Percentiles rank a stretch among this genome's conserved stretches.
Evolutionary conservation across 2,329 filamentous ascomycete genomes (phyloP).

Genomic region (Fonsecaea pedrosoi): DNA sequence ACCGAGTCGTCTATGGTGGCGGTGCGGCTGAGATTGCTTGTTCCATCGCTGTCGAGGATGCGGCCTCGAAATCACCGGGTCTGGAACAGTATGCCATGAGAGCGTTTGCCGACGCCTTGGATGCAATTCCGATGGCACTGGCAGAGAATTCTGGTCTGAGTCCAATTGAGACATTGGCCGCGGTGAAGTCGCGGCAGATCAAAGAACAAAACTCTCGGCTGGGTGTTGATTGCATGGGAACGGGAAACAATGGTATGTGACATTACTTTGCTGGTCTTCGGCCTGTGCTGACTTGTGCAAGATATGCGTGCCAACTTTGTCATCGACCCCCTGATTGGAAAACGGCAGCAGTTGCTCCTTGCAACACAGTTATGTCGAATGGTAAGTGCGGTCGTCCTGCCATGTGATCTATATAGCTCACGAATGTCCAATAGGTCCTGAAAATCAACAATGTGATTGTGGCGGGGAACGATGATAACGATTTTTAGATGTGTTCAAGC

Average conservation of each 20-base stretch:
- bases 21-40: conserved; percentile 97
- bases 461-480: conserved; percentile 82
- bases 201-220: conserved; percentile 80
- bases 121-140: conserved; percentile 91
- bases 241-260: conserved; percentile 77
- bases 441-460: conserved; percentile 95
- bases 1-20: conserved; percentile 95
- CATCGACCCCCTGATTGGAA: conserved; percentile 97
- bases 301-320: conserved; percentile 98
- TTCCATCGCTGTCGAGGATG: conserved; percentile 93
- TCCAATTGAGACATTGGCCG: conserved; percentile 92
- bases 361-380: conserved; percentile 97
- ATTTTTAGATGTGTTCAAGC: conserved; percentile 63
- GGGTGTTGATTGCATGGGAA: conserved; percentile 97
- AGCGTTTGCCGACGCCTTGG: conserved; percentile 92
- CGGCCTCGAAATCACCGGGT: conserved; percentile 91
- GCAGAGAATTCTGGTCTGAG: conserved; percentile 97
- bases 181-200: conserved; percentile 94
- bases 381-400: conserved; percentile 54
- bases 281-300: conserved; percentile 43
- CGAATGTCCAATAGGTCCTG: conserved; percentile 58
- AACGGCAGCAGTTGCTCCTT: conserved; percentile 94
- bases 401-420: conserved; percentile 10
- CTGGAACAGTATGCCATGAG: conserved; percentile 99
- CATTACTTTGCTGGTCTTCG: conserved; percentile 2